Conservation (phyloP, 345 rosid genomes). For the Salix caprea region DNA sequence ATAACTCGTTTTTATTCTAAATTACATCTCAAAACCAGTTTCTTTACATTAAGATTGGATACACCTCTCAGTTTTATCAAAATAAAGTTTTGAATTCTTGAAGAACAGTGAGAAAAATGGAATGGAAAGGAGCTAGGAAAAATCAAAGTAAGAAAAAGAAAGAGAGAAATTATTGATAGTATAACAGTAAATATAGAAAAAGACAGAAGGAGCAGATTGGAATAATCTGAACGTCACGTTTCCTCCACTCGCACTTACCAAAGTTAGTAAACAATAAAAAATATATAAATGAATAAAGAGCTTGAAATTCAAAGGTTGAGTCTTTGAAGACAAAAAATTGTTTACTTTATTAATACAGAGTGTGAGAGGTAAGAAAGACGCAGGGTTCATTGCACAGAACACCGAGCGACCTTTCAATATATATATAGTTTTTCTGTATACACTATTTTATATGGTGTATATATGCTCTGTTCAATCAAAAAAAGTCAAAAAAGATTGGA, state of each 20-base stretch:
- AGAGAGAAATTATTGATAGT: not conserved
- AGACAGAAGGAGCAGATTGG: conserved; percentile 15
- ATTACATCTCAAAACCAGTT: too few species aligned
- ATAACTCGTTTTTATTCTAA: too few species aligned
- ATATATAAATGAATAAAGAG: not conserved
- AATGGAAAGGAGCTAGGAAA: not conserved
- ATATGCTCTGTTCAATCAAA: not conserved
- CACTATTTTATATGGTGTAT: not conserved
- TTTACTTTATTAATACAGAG: not conserved
- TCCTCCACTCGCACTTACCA: conserved; percentile 8
- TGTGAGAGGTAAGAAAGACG: not conserved
- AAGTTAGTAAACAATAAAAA: conserved; percentile 2
- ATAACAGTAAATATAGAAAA: conserved; percentile 8
- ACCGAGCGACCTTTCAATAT: not conserved
- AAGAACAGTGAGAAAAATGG: not conserved
- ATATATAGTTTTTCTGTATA: not conserved
- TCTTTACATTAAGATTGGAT: too few species aligned
- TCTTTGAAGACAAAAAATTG: not conserved
- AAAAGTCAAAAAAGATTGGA: not conserved
- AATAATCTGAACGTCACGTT: conserved; percentile 26
- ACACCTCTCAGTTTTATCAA: too few species aligned
- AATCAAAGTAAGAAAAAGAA: not conserved
- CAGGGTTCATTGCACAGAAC: not conserved
- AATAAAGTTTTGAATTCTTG: too few species aligned
- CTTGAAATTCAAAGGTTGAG: conserved; percentile 24